Conservation (phyloP, 345 rosid species). For the Combretum micranthum region DNA sequence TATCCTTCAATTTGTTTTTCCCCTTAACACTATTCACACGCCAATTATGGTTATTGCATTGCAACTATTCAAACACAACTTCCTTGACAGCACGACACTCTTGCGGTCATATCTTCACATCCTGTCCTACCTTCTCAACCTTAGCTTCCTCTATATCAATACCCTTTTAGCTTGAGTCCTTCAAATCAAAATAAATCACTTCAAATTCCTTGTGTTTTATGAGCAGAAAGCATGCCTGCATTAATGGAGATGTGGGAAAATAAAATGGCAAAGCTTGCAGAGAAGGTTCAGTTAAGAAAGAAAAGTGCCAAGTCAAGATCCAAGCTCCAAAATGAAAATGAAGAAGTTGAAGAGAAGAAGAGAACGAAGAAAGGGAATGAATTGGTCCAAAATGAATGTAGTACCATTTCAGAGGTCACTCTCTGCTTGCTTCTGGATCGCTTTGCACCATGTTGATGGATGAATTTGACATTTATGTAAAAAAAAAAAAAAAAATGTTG, state of each 20-base stretch:
- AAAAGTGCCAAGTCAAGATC: neutral
- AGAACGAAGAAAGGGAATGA: neutral
- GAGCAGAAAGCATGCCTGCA: slow-evolving; percentile 19
- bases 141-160: no score
- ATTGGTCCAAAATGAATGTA: neutral
- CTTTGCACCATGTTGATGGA: neutral
- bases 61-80: no score
- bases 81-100: no score
- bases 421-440: slow-evolving; percentile 8
- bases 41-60: no score
- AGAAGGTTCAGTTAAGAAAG: slow-evolving; percentile 2
- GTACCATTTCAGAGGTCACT: neutral
- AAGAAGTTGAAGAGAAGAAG: neutral
- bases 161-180: no score
- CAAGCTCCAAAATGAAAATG: neutral
- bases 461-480: no score
- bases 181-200: neutral
- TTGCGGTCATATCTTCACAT: no score
- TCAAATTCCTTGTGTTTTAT: neutral
- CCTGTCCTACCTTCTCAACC: no score
- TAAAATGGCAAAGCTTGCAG: slow-evolving; percentile 4
- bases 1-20: no score
- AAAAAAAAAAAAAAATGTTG: no score
- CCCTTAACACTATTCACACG: no score
- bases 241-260: slow-evolving; percentile 31